Evolutionary conservation across 2,329 filamentous ascomycete genomes (phyloP), one percentile per base, ranked within the genome.

Genomic region (Lachnellula subtilissima): DNA sequence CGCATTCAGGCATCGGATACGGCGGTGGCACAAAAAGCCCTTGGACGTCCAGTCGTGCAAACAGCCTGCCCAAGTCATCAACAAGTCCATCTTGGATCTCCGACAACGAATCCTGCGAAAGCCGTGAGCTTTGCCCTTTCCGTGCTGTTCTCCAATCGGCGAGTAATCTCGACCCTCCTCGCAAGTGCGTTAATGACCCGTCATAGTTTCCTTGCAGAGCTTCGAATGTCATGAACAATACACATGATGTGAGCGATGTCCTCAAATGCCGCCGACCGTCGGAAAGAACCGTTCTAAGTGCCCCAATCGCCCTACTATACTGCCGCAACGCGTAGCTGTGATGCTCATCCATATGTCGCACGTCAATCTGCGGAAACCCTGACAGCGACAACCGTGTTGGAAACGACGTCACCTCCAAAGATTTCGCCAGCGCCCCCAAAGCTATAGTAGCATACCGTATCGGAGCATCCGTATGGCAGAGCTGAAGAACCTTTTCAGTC

Each of bases 91-190:
- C 67, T 48, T 69, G 67, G 49, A 69, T 68, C 37, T 69, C 65
- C 2, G 67, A 69, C 22, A 68, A 56, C 5, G 67, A 69, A 51
- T 69, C 67, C 46, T 69, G 67, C 17, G 67, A 69, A n/a, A 69
- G 50, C 32, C 65, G 51, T 9, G 63, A 65, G 40, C 62, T 63
- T 56, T 62, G 59, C 3, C 67, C 67, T 45, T 65, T 58, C 8
- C 67, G 60, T 36, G 67, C 67, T 22, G 64, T 67, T 52, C 67
- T 62, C 67, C 67, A 69, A 39, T 69, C 67, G 17, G 66, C 66
- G 9, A 69, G 55, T 8, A 69, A 55, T 49, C 67, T 58, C 5
- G 66, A 68, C 2, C 67, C 67, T 15, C 67, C 67, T 36, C 66
- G 56, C 7, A 68, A 53, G 61, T 69, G 67, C 6, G 65, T 69